These are phyloP conservation scores for Camelina hispida DNA, from an alignment of 345 rosid species.

Conservation along the genomic window DNA sequence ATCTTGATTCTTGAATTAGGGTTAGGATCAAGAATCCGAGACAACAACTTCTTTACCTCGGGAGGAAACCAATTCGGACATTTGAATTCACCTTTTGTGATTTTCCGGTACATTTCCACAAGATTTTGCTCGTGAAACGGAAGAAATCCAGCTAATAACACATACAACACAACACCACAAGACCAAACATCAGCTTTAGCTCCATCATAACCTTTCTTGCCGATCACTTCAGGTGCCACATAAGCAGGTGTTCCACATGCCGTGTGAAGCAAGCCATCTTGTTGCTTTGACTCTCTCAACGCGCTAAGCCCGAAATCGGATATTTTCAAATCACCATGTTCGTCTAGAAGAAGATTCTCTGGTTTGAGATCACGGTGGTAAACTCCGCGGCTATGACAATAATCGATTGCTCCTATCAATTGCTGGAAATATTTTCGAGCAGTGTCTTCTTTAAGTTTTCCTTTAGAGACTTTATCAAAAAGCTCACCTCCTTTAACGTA, in stretches of 20 bases:
- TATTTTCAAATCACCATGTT: slow-evolving; percentile 67
- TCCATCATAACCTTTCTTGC: slow-evolving; percentile 81
- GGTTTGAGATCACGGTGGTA: slow-evolving; percentile 92
- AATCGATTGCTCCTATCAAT: slow-evolving; percentile 72
- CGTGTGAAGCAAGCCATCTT: slow-evolving; percentile 85
- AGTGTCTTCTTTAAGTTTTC: slow-evolving; percentile 70
- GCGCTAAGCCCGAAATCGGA: slow-evolving; percentile 86
- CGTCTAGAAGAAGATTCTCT: slow-evolving; percentile 82
- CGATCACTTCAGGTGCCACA: slow-evolving; percentile 83
- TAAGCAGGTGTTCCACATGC: slow-evolving; percentile 95
- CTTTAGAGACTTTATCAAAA: slow-evolving; percentile 69
- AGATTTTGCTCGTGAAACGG: slow-evolving; percentile 75
- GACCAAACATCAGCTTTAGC: slow-evolving; percentile 91
- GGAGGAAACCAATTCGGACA: slow-evolving; percentile 79
- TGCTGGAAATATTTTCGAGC: slow-evolving; percentile 83
- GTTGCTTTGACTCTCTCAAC: slow-evolving; percentile 54
- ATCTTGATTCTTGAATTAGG: slow-evolving; percentile 65
- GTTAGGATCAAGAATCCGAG: slow-evolving; percentile 72
- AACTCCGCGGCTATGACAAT: slow-evolving; percentile 85
- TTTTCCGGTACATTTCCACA: slow-evolving; percentile 71
- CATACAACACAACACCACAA: slow-evolving; percentile 76
- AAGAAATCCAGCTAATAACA: slow-evolving; percentile 75
- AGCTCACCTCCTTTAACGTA: slow-evolving; percentile 82
- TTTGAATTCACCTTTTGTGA: slow-evolving; percentile 67
- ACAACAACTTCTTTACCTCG: slow-evolving; percentile 69